Base-by-base conservation (phyloP, 2,329 filamentous ascomycete genomes). In the Colletotrichum camelliae region DNA sequence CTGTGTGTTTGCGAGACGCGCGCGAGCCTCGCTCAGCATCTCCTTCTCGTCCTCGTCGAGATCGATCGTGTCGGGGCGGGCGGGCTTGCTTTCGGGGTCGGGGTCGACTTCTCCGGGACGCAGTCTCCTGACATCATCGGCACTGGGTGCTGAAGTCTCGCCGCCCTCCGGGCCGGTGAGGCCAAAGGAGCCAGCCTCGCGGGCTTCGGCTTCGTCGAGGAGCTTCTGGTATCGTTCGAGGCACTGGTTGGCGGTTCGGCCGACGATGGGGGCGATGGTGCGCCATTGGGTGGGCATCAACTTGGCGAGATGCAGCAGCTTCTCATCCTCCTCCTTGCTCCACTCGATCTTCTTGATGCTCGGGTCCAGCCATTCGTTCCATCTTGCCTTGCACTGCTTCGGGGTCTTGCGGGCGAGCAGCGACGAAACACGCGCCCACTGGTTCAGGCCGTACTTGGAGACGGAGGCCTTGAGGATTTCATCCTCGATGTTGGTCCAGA, bases 241-340 rank as follows among this genome's bases (percentile, higher is more conserved):
- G 83, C 97, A 99, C 86, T 98, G 97, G 78, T 97, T 98, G 64
- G 97, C 97, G 60, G 97, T 98, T 82, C 97, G 93, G 79, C 97
- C 97, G 81, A 99, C 96, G 80, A 98, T 96, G 71, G 97, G 96
- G 74, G 97, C 96, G 82, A 99, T 98, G 64, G 97, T 98, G 82
- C 97, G 94, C 97, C 97, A 99, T 91, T 99, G 97, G 33, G 96
- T 98, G 73, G 97, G 97, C 94, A 99, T 98, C 87, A 99, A 90
- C 90, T 98, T 99, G 77, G 97, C 97, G 82, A 99, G 90, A 82
- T 98, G 97, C 81, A 99, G 87, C 76, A 99, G 90, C 87, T 98
- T 98, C 89, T 99, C 97, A 84, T 99, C 97, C 85, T 99, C 97
- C 86, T 99, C 97, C 82, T 97, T 95, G 83, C 95, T 98, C 96